phyloP scores from a whole-genome alignment of 805 yeast species.

The Dipodascus geniculatus region DNA sequence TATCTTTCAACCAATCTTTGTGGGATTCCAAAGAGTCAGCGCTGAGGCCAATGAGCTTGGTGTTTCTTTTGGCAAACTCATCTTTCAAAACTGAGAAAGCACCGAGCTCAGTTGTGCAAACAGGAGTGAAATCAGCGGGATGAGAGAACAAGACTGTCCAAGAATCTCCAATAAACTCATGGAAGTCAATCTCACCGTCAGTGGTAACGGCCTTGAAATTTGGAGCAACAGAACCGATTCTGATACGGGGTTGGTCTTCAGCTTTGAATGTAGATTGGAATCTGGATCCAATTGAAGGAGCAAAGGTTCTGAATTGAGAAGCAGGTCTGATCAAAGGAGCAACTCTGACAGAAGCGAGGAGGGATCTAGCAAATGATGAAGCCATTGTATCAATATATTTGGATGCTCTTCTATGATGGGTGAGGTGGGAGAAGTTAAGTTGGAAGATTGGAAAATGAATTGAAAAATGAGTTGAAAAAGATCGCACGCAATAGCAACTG shows the following conservation, averaged over 20 bases:
- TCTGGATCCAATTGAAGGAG: neutral
- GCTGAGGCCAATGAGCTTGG: slow-evolving; percentile 81
- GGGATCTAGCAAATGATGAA: neutral
- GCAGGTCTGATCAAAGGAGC: neutral
- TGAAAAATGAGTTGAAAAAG: too few species aligned
- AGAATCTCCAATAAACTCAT: slow-evolving; percentile 70
- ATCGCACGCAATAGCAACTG: neutral
- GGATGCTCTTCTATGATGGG: too few species aligned
- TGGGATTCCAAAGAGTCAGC: slow-evolving; percentile 76
- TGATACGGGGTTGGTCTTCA: slow-evolving; percentile 32
- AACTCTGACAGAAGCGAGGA: neutral
- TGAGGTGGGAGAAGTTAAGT: too few species aligned
- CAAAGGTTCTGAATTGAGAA: neutral
- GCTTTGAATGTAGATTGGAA: slow-evolving; percentile 14
- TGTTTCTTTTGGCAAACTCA: slow-evolving; percentile 75
- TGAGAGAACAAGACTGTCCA: slow-evolving; percentile 89
- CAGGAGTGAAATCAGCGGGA: slow-evolving; percentile 96
- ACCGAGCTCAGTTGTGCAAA: slow-evolving; percentile 92
- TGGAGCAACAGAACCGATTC: slow-evolving; percentile 82
- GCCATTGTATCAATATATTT: neutral
- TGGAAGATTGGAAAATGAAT: neutral
- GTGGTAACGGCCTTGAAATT: slow-evolving; percentile 78
- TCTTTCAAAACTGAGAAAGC: slow-evolving; percentile 85
- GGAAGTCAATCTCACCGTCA: slow-evolving; percentile 74
- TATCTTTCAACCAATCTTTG: slow-evolving; percentile 80